These are phyloP conservation scores for Aureobasidium zeae DNA, from an alignment of 2,329 filamentous ascomycete species.

Conservation along the genomic window DNA sequence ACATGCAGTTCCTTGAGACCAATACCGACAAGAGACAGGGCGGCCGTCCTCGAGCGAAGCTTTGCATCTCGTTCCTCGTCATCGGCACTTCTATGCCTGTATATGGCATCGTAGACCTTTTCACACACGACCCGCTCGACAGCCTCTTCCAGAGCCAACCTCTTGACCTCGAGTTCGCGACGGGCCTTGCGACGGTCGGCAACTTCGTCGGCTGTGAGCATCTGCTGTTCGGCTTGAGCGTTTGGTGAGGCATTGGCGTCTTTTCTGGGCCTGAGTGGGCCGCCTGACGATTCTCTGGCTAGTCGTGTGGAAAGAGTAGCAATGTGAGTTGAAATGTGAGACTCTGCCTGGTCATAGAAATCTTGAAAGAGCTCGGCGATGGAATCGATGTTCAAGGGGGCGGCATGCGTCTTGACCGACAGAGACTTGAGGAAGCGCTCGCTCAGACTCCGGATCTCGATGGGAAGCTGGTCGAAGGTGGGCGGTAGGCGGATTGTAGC, in stretches of 20 bases:
- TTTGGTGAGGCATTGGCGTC: slow-evolving; percentile 28
- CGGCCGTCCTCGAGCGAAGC: slow-evolving; percentile 84
- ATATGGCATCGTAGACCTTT: slow-evolving; percentile 67
- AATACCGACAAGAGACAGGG: slow-evolving; percentile 83
- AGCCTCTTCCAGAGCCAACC: slow-evolving; percentile 72
- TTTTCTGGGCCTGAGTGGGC: slow-evolving; percentile 36
- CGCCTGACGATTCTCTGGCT: slow-evolving; percentile 57
- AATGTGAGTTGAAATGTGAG: slow-evolving; percentile 80
- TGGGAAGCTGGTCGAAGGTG: slow-evolving; percentile 80
- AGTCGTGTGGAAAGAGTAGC: slow-evolving; percentile 66
- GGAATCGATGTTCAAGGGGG: slow-evolving; percentile 72
- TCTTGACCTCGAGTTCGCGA: slow-evolving; percentile 68
- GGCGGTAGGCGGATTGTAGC: slow-evolving; percentile 41
- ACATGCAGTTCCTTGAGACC: slow-evolving; percentile 76
- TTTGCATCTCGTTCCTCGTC: slow-evolving; percentile 95
- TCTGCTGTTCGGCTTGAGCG: slow-evolving; percentile 60
- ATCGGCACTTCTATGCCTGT: slow-evolving; percentile 80
- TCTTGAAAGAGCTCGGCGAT: slow-evolving; percentile 86
- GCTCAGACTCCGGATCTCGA: slow-evolving; percentile 82
- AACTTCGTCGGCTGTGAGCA: slow-evolving; percentile 84
- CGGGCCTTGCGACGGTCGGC: slow-evolving; percentile 69
- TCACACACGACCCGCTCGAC: slow-evolving; percentile 61
- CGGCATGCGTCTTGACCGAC: slow-evolving; percentile 74
- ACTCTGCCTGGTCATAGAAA: slow-evolving; percentile 74
- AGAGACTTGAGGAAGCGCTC: slow-evolving; percentile 91